Evolutionary conservation across 1,284 basidiomycete genomes (phyloP).

Genomic region (Rhodotorula sp.): DNA sequence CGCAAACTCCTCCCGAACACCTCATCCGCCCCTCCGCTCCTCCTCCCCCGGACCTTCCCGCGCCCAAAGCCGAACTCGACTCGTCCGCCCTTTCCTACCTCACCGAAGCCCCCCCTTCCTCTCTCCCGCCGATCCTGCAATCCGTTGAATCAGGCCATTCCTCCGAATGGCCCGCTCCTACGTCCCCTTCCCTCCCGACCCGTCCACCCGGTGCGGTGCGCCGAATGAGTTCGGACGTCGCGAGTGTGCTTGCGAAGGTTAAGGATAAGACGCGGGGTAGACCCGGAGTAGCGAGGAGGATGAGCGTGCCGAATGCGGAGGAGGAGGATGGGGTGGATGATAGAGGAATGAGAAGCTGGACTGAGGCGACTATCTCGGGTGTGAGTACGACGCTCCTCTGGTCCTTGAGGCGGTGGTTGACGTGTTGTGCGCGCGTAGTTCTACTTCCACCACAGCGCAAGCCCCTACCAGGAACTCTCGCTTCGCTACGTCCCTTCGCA

Average conservation of each 20-base stretch:
- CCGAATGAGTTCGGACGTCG: conserved; percentile 12
- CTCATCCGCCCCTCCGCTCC: background rate
- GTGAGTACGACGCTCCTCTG: background rate
- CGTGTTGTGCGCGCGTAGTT: background rate
- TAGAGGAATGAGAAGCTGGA: conserved; percentile 25
- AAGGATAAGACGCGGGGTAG: background rate
- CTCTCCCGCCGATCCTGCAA: conserved; percentile 6
- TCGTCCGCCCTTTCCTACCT: background rate
- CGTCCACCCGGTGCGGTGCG: background rate
- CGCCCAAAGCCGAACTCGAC: conserved; percentile 22
- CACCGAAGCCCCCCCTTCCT: background rate
- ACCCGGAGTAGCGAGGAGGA: background rate
- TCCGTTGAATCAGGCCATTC: background rate
- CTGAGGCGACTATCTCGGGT: conserved; percentile 26
- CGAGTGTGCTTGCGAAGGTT: conserved; percentile 4
- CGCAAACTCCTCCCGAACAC: background rate
- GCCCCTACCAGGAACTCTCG: conserved; percentile 24
- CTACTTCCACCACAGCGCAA: conserved; percentile 20
- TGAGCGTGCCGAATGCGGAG: background rate
- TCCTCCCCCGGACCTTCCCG: conserved; percentile 11
- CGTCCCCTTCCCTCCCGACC: background rate
- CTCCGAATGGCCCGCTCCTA: conserved; percentile 11
- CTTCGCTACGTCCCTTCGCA: conserved; percentile 30
- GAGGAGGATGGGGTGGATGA: conserved; percentile 3
- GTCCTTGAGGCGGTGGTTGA: background rate